These are phyloP conservation scores for Beauveria medogensis DNA, from an alignment of 2,329 filamentous ascomycete species.

Conservation along the genomic window DNA sequence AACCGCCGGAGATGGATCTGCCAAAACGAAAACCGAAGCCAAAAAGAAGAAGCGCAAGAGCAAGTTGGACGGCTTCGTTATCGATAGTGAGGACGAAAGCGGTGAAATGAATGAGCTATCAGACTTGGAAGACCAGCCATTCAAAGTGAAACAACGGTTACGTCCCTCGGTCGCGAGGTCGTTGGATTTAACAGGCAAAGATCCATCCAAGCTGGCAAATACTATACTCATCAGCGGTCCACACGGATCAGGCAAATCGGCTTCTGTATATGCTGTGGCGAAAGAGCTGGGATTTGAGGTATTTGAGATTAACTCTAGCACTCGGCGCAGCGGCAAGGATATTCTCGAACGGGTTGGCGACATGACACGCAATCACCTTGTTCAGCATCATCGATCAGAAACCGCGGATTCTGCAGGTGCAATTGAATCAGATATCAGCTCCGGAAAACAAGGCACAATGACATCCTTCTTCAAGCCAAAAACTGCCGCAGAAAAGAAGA, in stretches of 20 bases:
- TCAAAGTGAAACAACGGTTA: neutral
- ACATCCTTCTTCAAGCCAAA: slow-evolving; percentile 69
- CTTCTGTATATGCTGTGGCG: slow-evolving; percentile 82
- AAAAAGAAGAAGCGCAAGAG: slow-evolving; percentile 64
- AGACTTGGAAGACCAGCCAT: slow-evolving; percentile 34
- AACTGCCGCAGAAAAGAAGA: slow-evolving; percentile 19
- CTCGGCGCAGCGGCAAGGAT: slow-evolving; percentile 78
- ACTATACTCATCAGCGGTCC: slow-evolving; percentile 84
- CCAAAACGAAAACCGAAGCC: slow-evolving; percentile 20
- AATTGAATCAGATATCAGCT: slow-evolving; percentile 46
- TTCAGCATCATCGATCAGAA: slow-evolving; percentile 42
- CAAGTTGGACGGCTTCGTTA: slow-evolving; percentile 72
- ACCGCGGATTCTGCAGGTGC: slow-evolving; percentile 24
- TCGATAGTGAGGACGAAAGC: slow-evolving; percentile 69
- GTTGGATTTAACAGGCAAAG: slow-evolving; percentile 26
- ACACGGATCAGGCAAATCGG: slow-evolving; percentile 86
- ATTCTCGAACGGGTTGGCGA: slow-evolving; percentile 88
- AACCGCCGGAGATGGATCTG: slow-evolving; percentile 37
- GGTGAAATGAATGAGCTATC: slow-evolving; percentile 61
- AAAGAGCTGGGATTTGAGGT: slow-evolving; percentile 89
- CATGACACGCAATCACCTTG: slow-evolving; percentile 93
- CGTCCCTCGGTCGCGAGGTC: slow-evolving; percentile 49
- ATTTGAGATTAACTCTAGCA: slow-evolving; percentile 87
- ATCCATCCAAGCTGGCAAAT: slow-evolving; percentile 52
- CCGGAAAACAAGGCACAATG: slow-evolving; percentile 70